phyloP scores from a whole-genome alignment of 148 eudicot genomes.

The Gaultheria prostrata region DNA sequence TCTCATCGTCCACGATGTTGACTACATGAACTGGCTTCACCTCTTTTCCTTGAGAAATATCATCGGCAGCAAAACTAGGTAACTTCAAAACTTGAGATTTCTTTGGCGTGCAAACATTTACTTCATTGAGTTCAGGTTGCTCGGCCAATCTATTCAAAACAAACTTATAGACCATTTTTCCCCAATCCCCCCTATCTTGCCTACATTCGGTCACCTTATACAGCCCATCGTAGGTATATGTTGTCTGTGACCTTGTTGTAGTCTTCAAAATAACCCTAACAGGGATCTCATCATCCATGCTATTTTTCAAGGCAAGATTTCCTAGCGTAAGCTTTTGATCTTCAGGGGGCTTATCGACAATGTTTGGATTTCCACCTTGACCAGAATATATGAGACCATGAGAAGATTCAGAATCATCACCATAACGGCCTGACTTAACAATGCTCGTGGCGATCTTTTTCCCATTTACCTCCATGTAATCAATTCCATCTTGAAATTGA shows the following conservation, averaged over 20 bases:
- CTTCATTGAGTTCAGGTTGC: slow-evolving; percentile 24
- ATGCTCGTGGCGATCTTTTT: slow-evolving; percentile 40
- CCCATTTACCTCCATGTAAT: slow-evolving; percentile 29
- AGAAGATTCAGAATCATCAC: slow-evolving; percentile 21
- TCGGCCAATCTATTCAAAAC: slow-evolving; percentile 29
- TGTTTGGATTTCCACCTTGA: slow-evolving; percentile 43
- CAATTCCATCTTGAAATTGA: slow-evolving; percentile 37
- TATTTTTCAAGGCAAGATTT: slow-evolving; percentile 52
- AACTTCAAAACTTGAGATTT: neutral
- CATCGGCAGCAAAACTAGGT: neutral
- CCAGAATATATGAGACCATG: slow-evolving; percentile 40
- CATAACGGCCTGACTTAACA: slow-evolving; percentile 42
- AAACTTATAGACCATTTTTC: slow-evolving; percentile 47
- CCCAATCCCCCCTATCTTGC: slow-evolving; percentile 25
- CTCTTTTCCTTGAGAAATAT: slow-evolving; percentile 39
- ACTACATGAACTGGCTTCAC: slow-evolving; percentile 22
- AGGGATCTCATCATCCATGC: slow-evolving; percentile 33
- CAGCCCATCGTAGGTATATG: slow-evolving; percentile 61
- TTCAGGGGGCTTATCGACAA: slow-evolving; percentile 9
- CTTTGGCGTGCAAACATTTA: neutral
- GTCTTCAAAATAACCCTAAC: slow-evolving; percentile 47
- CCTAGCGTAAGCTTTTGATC: slow-evolving; percentile 57
- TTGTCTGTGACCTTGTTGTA: slow-evolving; percentile 11
- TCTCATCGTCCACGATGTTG: slow-evolving; percentile 24
- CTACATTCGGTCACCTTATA: slow-evolving; percentile 33